Percentiles rank a stretch among this genome's conserved stretches.
phyloP scores from a whole-genome alignment of 2,329 filamentous ascomycete species.

The Periconia sp. region DNA sequence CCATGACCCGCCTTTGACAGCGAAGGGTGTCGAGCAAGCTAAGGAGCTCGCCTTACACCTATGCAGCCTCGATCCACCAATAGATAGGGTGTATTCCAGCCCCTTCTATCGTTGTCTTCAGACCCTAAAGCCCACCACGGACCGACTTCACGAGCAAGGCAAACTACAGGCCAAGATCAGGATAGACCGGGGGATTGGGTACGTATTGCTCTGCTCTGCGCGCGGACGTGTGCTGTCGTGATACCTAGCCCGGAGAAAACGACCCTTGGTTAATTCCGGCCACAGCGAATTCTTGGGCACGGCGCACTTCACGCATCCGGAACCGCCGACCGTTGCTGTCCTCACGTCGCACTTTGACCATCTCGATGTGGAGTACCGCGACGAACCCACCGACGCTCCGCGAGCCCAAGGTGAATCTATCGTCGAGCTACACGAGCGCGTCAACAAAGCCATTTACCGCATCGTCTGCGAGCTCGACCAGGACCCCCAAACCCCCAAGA shows the following conservation, averaged over 20 bases:
- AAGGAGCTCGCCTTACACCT: conserved; percentile 72
- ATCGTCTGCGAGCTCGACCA: conserved; percentile 74
- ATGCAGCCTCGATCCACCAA: conserved; percentile 61
- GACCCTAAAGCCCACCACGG: conserved; percentile 42
- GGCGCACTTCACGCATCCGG: conserved; percentile 82
- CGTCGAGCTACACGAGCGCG: conserved; percentile 74
- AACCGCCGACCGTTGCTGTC: conserved; percentile 65
- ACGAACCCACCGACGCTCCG: conserved; percentile 65
- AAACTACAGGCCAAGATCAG: conserved; percentile 46
- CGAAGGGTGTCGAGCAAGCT: conserved; percentile 83
- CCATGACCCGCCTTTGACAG: conserved; percentile 82
- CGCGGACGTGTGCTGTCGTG: too few species aligned
- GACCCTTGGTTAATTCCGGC: conserved; percentile 43
- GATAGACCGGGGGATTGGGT: conserved; percentile 58
- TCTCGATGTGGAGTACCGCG: conserved; percentile 56
- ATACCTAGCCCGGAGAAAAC: conserved; percentile 44
- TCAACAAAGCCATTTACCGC: conserved; percentile 68
- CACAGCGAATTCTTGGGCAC: conserved; percentile 86
- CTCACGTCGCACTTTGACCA: conserved; percentile 69
- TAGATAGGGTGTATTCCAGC: conserved; percentile 71
- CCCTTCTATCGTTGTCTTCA: conserved; percentile 47
- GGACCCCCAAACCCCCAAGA: conserved; percentile 63
- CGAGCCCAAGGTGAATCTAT: conserved; percentile 76
- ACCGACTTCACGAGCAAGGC: conserved; percentile 33
- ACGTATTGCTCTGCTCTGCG: conserved; percentile 13